phyloP scores from a whole-genome alignment of 1,139 yeast species.

The Suhomyces anneliseae region DNA sequence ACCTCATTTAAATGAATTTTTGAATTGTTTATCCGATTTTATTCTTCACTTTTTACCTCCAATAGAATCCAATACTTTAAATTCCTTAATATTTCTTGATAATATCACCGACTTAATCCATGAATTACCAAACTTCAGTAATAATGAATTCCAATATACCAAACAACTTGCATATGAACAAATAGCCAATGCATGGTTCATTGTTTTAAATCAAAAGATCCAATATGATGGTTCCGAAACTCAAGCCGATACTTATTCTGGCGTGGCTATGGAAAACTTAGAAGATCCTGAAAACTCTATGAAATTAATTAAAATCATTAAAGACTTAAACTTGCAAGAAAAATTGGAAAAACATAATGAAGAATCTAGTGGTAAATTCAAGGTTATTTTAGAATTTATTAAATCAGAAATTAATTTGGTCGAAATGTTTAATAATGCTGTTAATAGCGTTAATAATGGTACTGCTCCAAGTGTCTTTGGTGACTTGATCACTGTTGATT shows the following conservation, averaged over 20 bases:
- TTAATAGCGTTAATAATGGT: slow-evolving; percentile 16
- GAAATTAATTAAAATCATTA: slow-evolving; percentile 32
- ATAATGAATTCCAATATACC: slow-evolving; percentile 72
- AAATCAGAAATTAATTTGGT: slow-evolving; percentile 36
- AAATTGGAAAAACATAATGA: slow-evolving; percentile 63
- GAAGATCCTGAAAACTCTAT: slow-evolving; percentile 23
- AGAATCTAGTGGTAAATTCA: slow-evolving; percentile 51
- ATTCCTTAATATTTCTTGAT: slow-evolving; percentile 67
- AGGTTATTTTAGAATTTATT: slow-evolving; percentile 48
- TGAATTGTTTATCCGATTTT: slow-evolving; percentile 76
- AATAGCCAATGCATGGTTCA: slow-evolving; percentile 72
- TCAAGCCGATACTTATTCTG: slow-evolving; percentile 24
- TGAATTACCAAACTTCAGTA: slow-evolving; percentile 70
- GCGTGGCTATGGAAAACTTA: slow-evolving; percentile 6
- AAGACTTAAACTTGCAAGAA: slow-evolving; percentile 37
- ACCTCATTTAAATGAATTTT: slow-evolving; percentile 70
- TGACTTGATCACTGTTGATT: slow-evolving; percentile 48
- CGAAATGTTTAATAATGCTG: slow-evolving; percentile 25
- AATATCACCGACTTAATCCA: slow-evolving; percentile 64
- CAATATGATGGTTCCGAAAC: slow-evolving; percentile 7
- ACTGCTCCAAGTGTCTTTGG: slow-evolving; percentile 27
- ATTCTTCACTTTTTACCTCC: slow-evolving; percentile 81
- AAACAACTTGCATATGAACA: slow-evolving; percentile 76
- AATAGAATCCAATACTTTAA: slow-evolving; percentile 54
- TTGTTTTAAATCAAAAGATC: slow-evolving; percentile 49